Percentiles rank a stretch among this genome's conserved stretches.
phyloP scores from a whole-genome alignment of 2,329 filamentous ascomycete species.

The Eutypella sp. region DNA sequence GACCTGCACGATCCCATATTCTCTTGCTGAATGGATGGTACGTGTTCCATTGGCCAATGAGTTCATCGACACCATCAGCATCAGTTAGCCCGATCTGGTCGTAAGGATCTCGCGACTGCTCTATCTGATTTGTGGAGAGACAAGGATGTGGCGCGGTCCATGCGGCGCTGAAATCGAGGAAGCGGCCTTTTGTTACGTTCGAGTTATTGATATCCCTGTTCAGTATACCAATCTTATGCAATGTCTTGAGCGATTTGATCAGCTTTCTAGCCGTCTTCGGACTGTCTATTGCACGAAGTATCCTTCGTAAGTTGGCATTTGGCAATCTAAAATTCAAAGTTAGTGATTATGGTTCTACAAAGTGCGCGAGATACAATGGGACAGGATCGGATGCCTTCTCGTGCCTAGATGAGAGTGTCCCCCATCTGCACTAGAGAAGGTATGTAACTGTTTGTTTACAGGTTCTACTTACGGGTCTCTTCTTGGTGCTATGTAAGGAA shows the following conservation, averaged over 20 bases:
- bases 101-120: not conserved
- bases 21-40: not conserved
- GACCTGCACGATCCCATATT: not conserved
- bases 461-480: too few species aligned
- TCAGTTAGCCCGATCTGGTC: not conserved
- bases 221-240: not conserved
- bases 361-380: too few species aligned
- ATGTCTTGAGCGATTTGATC: not conserved
- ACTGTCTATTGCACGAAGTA: too few species aligned
- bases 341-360: too few species aligned
- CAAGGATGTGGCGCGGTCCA: not conserved
- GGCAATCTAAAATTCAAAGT: too few species aligned
- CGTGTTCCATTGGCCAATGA: not conserved
- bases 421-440: too few species aligned
- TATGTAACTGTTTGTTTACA: too few species aligned
- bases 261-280: not conserved
- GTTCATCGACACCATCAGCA: not conserved
- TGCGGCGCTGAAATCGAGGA: not conserved
- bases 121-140: not conserved
- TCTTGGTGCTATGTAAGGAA: too few species aligned
- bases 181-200: not conserved
- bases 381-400: too few species aligned
- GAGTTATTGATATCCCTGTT: not conserved
- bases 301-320: too few species aligned
- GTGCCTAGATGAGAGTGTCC: too few species aligned